phyloP scores from a whole-genome alignment of 495 filamentous ascomycete species.

The Cairneyella variabilis region DNA sequence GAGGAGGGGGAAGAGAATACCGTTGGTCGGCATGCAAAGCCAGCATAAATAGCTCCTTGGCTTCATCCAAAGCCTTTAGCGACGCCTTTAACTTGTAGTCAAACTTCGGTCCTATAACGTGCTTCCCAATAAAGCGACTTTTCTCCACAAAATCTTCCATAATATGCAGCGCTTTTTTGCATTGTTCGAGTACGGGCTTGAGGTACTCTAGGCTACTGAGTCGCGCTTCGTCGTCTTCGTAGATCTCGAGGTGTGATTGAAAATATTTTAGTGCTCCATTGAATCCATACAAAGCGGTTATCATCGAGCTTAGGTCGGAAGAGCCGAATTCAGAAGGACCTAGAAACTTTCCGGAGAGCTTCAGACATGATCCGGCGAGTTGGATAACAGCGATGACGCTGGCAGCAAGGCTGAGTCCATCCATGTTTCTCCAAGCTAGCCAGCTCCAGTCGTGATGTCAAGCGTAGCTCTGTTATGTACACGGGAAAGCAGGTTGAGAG shows the following conservation, averaged over 20 bases:
- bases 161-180: conserved; percentile 8
- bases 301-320: conserved; percentile 4
- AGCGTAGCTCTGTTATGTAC: neutral
- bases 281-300: conserved; percentile 11
- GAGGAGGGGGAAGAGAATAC: neutral
- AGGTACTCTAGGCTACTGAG: conserved; percentile 10
- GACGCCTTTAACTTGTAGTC: conserved; percentile 9
- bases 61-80: conserved; percentile 11
- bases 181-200: conserved; percentile 6
- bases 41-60: conserved; percentile 12
- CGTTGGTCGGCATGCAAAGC: conserved; percentile 11
- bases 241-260: conserved; percentile 13
- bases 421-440: conserved; percentile 9
- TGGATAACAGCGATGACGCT: conserved; percentile 13
- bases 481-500: neutral
- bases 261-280: conserved; percentile 9
- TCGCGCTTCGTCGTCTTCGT: conserved; percentile 14
- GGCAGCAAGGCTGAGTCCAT: conserved; percentile 7
- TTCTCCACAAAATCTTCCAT: conserved; percentile 3
- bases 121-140: conserved; percentile 8
- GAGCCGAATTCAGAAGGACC: conserved; percentile 12
- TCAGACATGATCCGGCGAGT: conserved; percentile 12
- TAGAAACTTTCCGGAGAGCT: conserved; percentile 1
- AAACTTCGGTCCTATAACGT: conserved; percentile 10
- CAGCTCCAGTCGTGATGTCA: conserved; percentile 1